A percentile compares a stretch with the other conserved stretches of the same genome.
These are phyloP conservation scores for Penicillium verhagenii DNA, from an alignment of 495 filamentous ascomycete species.

Conservation along the genomic window DNA sequence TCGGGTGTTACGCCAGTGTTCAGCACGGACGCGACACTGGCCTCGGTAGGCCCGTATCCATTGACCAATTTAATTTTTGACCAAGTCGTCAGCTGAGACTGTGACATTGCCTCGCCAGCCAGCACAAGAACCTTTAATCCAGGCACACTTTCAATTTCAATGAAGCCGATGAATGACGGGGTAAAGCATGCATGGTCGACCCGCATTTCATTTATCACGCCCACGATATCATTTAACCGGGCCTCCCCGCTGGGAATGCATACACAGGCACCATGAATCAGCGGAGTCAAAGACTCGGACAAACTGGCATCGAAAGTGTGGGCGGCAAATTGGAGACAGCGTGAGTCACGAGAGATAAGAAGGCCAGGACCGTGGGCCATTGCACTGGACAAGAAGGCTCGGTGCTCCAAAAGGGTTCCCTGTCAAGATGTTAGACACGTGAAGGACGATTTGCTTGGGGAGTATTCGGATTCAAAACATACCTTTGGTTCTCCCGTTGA, in stretches of 20 bases:
- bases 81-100: slow-evolving; percentile 52
- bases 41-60: slow-evolving; percentile 59
- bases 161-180: slow-evolving; percentile 51
- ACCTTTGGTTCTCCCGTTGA: slow-evolving; percentile 54
- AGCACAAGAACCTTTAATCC: slow-evolving; percentile 45
- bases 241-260: slow-evolving; percentile 53
- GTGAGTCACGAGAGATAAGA: slow-evolving; percentile 24
- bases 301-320: slow-evolving; percentile 55
- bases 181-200: slow-evolving; percentile 50
- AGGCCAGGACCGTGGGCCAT: slow-evolving; percentile 44
- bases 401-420: slow-evolving; percentile 50
- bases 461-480: slow-evolving; percentile 4
- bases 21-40: slow-evolving; percentile 37
- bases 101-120: slow-evolving; percentile 57
- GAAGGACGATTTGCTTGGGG: neutral
- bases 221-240: slow-evolving; percentile 47
- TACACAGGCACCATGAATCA: slow-evolving; percentile 45
- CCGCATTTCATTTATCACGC: slow-evolving; percentile 44
- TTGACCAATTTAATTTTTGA: slow-evolving; percentile 54
- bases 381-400: slow-evolving; percentile 42
- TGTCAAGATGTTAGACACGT: slow-evolving; percentile 5
- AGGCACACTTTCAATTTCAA: slow-evolving; percentile 45
- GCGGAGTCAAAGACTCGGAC: slow-evolving; percentile 38
- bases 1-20: slow-evolving; percentile 35
- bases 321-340: slow-evolving; percentile 51